Conservation (phyloP, 192 early-diverging fungal species). For the Pilaira anomala region DNA sequence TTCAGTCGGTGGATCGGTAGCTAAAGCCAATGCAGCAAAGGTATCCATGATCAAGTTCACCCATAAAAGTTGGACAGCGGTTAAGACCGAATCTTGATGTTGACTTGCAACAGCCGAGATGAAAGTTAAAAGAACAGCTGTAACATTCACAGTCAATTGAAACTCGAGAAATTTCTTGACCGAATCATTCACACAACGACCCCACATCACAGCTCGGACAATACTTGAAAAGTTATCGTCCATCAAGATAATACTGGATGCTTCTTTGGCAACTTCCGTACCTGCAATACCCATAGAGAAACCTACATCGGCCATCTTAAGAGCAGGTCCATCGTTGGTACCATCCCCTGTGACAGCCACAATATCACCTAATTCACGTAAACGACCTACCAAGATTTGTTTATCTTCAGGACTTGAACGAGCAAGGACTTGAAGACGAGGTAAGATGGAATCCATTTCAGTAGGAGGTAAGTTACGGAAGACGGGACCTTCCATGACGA, state of each 20-base stretch:
- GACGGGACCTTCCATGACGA: constrained; percentile 92
- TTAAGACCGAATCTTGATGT: constrained; percentile 79
- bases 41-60: constrained; percentile 99
- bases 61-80: constrained; percentile 96
- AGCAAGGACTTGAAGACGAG: constrained; percentile 91
- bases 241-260: constrained; percentile 94
- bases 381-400: constrained; percentile 84
- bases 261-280: constrained; percentile 99
- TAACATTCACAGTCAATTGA: constrained; percentile 97
- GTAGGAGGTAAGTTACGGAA: constrained; percentile 81
- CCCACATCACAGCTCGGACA: constrained; percentile 98
- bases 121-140: constrained; percentile 79
- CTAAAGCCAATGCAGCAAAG: constrained; percentile 93
- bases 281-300: constrained; percentile 99
- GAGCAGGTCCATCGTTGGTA: constrained; percentile 97
- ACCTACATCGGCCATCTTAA: constrained; percentile 94
- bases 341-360: constrained; percentile 99
- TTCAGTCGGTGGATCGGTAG: constrained; percentile 87
- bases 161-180: constrained; percentile 99
- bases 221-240: constrained; percentile 99
- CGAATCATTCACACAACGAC: constrained; percentile 90
- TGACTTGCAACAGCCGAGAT: constrained; percentile 64
- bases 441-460: constrained; percentile 92
- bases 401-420: constrained; percentile 95
- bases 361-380: constrained; percentile 88